phyloP scores from a whole-genome alignment of 2,329 filamentous ascomycete species.

The Penicillium sp. region DNA sequence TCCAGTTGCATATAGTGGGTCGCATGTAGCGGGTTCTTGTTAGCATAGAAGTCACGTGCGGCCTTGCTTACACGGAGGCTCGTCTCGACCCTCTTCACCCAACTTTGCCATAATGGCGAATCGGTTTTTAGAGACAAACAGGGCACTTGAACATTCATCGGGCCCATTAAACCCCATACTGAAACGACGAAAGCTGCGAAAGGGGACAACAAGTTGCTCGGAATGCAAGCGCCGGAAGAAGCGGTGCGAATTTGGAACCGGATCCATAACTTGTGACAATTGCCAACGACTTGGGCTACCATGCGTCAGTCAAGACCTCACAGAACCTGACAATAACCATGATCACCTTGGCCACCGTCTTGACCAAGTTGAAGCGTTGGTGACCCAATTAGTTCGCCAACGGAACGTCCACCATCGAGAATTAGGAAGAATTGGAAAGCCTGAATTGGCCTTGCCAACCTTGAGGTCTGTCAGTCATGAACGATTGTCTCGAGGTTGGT shows the following conservation, averaged over 20 bases:
- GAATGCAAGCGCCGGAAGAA: conserved; percentile 60
- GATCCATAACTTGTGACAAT: conserved; percentile 45
- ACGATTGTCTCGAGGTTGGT: conserved; percentile 12
- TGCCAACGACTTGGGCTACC: conserved; percentile 47
- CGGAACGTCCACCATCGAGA: background rate
- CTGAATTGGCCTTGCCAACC: background rate
- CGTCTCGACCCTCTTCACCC: background rate
- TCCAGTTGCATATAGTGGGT: no score
- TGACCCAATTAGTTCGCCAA: conserved; percentile 6
- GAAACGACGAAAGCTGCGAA: conserved; percentile 51
- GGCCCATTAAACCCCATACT: background rate
- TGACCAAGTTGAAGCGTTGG: conserved; percentile 9
- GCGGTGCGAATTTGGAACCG: conserved; percentile 48
- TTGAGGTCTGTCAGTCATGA: conserved; percentile 14
- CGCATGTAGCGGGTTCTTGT: no score
- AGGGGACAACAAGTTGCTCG: conserved; percentile 61
- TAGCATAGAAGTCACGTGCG: background rate
- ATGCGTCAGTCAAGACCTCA: conserved; percentile 24
- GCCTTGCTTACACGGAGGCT: background rate
- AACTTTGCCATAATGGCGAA: background rate
- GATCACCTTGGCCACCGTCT: conserved; percentile 1
- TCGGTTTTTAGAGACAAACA: background rate
- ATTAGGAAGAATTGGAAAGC: background rate
- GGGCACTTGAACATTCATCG: background rate
- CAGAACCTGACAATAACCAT: background rate